phyloP scores from a whole-genome alignment of 176 grass and related monocot genomes.

The Ensete glaucum region DNA sequence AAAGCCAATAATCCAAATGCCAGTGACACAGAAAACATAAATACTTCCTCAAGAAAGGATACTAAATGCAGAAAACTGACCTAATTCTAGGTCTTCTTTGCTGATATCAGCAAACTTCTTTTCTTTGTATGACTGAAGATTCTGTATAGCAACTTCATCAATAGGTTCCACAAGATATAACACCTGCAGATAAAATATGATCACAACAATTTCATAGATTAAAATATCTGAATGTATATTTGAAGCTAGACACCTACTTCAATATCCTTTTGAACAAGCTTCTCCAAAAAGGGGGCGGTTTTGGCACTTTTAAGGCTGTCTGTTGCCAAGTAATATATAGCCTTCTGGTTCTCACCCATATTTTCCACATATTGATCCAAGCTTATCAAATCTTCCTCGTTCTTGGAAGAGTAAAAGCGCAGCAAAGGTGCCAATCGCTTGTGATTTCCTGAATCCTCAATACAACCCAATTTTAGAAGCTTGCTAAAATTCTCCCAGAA shows the following conservation, averaged over 20 bases:
- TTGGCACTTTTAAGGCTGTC: conserved; percentile 81
- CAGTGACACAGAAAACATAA: background rate
- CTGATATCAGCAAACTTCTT: conserved; percentile 90
- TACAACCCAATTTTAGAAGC: conserved; percentile 82
- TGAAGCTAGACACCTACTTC: conserved; percentile 30
- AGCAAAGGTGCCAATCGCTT: conserved; percentile 59
- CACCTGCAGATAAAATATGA: conserved; percentile 31
- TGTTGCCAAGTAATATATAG: conserved; percentile 84
- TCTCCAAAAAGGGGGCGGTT: conserved; percentile 82
- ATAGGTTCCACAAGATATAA: conserved; percentile 80
- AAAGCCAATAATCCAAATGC: background rate
- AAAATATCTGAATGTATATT: background rate
- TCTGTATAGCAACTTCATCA: conserved; percentile 95
- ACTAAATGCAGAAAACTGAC: conserved; percentile 20
- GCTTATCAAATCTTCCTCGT: conserved; percentile 58
- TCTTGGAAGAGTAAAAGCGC: conserved; percentile 69
- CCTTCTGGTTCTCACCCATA: conserved; percentile 72
- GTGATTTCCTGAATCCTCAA: conserved; percentile 85
- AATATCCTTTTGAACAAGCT: conserved; percentile 80
- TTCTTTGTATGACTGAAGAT: conserved; percentile 88
- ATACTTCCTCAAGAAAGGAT: background rate
- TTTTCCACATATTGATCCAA: conserved; percentile 82
- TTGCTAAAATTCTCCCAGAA: conserved; percentile 98
- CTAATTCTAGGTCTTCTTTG: conserved; percentile 83
- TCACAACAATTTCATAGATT: conserved; percentile 5